Evolutionary conservation across 148 eudicot genomes (phyloP).

Genomic region (Camellia granthamiana): DNA sequence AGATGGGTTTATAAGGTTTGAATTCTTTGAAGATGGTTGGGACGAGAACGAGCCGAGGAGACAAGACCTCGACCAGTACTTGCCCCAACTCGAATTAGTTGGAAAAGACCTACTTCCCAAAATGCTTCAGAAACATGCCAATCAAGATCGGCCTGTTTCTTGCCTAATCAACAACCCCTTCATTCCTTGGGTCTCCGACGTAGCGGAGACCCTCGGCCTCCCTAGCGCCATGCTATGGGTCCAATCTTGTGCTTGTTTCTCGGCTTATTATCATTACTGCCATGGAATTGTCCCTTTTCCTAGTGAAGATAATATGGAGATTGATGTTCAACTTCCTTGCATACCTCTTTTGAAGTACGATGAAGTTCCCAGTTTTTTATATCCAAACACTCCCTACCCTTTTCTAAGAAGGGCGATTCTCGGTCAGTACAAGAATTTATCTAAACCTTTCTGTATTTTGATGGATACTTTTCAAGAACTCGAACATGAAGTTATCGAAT

Average conservation of each 20-base stretch:
- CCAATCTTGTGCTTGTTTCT: constrained; percentile 67
- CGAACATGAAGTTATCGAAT: constrained; percentile 49
- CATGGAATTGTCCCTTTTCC: constrained; percentile 53
- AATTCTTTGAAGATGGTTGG: constrained; percentile 65
- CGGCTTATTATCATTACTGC: constrained; percentile 54
- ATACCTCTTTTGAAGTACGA: constrained; percentile 59
- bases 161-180: constrained; percentile 81
- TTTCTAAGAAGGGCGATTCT: constrained; percentile 49
- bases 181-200: constrained; percentile 83
- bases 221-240: constrained; percentile 80
- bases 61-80: constrained; percentile 42
- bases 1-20: constrained; percentile 63
- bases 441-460: constrained; percentile 54
- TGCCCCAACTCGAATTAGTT: constrained; percentile 41
- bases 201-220: constrained; percentile 50
- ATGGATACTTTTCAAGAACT: constrained; percentile 77
- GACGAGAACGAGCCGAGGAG: constrained; percentile 34
- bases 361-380: constrained; percentile 67
- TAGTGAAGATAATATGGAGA: constrained; percentile 38
- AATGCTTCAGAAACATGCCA: constrained; percentile 44
- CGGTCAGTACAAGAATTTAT: constrained; percentile 55
- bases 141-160: constrained; percentile 48
- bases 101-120: constrained; percentile 50
- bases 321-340: constrained; percentile 54
- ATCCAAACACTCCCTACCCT: constrained; percentile 62